phyloP scores from a whole-genome alignment of 2,329 filamentous ascomycete species.

The Geosmithia morbida region DNA sequence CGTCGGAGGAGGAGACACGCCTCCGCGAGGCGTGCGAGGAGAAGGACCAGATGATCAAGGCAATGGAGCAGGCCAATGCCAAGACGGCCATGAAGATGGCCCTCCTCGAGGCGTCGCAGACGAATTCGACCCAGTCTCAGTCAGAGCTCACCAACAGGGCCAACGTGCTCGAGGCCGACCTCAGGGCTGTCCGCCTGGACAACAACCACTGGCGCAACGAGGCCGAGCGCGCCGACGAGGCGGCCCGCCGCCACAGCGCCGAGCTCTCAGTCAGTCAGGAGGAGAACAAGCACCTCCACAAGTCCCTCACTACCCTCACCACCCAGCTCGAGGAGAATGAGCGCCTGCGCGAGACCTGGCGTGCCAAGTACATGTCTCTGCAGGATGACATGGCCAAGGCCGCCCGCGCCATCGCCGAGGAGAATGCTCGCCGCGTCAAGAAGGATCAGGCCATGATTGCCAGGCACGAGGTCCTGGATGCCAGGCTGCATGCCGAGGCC shows the following conservation, averaged over 20 bases:
- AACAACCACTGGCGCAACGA: conserved; percentile 46
- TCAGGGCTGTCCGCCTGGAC: conserved; percentile 40
- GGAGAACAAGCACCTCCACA: conserved; percentile 60
- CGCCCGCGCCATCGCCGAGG: conserved; percentile 65
- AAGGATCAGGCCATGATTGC: conserved; percentile 68
- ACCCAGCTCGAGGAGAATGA: conserved; percentile 77
- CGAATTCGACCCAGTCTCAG: conserved; percentile 37
- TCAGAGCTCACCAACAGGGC: conserved; percentile 41
- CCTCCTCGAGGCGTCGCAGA: conserved; percentile 54
- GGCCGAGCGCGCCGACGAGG: conserved; percentile 42
- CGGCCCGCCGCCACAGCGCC: conserved; percentile 30
- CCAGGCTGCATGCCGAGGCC: conserved; percentile 60
- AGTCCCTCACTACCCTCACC: conserved; percentile 58
- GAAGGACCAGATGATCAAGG: conserved; percentile 50
- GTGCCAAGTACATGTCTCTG: conserved; percentile 68
- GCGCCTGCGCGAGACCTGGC: conserved; percentile 70
- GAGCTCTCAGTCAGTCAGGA: conserved; percentile 33
- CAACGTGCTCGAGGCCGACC: conserved; percentile 36
- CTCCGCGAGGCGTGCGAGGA: conserved; percentile 55
- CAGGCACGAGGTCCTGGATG: conserved; percentile 66
- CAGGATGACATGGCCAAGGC: conserved; percentile 78
- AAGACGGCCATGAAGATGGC: conserved; percentile 46
- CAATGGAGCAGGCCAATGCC: conserved; percentile 38
- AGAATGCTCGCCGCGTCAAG: conserved; percentile 66
- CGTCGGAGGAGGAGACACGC: conserved; percentile 58